These are phyloP conservation scores for Phialophora macrospora DNA, from an alignment of 2,329 filamentous ascomycete species.

Conservation along the genomic window DNA sequence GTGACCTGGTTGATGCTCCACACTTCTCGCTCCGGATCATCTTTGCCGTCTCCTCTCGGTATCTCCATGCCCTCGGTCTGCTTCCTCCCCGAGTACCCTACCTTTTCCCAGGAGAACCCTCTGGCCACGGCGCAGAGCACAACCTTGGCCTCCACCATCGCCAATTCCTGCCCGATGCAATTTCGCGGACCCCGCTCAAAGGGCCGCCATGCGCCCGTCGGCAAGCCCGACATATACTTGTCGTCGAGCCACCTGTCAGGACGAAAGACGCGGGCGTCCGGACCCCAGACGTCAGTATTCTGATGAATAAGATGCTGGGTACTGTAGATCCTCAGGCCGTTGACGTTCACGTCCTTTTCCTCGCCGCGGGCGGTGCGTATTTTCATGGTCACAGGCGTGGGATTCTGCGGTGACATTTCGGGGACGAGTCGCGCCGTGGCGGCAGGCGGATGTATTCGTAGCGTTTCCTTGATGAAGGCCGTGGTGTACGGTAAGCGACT, in stretches of 20 bases:
- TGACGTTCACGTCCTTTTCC: slow-evolving; percentile 27
- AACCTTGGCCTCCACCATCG: slow-evolving; percentile 58
- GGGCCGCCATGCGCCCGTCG: slow-evolving; percentile 57
- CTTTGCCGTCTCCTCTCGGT: slow-evolving; percentile 23
- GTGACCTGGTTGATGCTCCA: slow-evolving; percentile 33
- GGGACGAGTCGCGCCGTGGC: slow-evolving; percentile 27
- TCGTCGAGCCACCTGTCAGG: slow-evolving; percentile 56
- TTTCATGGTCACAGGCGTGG: slow-evolving; percentile 9
- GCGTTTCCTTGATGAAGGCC: slow-evolving; percentile 48
- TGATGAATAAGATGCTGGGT: slow-evolving; percentile 42
- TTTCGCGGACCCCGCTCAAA: slow-evolving; percentile 62
- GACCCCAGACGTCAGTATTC: slow-evolving; percentile 52
- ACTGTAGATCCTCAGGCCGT: slow-evolving; percentile 36
- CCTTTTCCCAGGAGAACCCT: slow-evolving; percentile 55
- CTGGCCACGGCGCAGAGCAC: slow-evolving; percentile 57
- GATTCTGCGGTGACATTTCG: slow-evolving; percentile 21
- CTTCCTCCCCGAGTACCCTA: slow-evolving; percentile 25
- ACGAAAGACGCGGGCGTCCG: slow-evolving; percentile 51
- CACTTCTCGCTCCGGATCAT: slow-evolving; percentile 25
- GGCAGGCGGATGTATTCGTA: slow-evolving; percentile 43
- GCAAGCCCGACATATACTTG: slow-evolving; percentile 35
- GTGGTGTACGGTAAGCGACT: slow-evolving; percentile 58
- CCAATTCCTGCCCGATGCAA: slow-evolving; percentile 64
- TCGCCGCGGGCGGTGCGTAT: slow-evolving; percentile 27
- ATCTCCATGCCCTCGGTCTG: slow-evolving; percentile 19